Base-by-base conservation (phyloP, 2,329 filamentous ascomycete species). In the Chaetomiaceae sp. region DNA sequence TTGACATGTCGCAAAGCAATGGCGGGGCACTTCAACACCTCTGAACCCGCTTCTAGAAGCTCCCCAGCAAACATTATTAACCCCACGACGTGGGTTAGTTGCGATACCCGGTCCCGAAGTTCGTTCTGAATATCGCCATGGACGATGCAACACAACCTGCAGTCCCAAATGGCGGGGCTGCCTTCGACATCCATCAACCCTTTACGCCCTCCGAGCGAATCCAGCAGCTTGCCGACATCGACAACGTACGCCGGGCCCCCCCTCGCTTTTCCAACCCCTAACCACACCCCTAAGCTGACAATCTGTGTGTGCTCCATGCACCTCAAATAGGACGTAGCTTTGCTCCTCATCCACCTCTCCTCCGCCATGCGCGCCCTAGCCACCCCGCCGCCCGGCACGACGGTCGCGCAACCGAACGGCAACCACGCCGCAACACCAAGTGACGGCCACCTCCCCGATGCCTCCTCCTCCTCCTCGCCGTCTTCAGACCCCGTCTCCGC, bases 131-230 rank as follows among this genome's bases (percentile, higher is more conserved):
- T 11, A 29, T 4, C 44, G 49, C 18, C 39, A 57, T 56, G 53
- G 36, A 51, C 39, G 27, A 32, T 38, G 15, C 18, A 22, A 10
- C 38, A 26, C 48, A 42, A 27, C 24, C 45, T 12, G 29, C 35
- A 15, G 19, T 10, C 30, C 17, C 10, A 20, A 43, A 45, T 18
- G 42, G 30, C 44, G 33, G 19, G 6, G 41, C 20, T 24, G 17
- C 35, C 37, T 34, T 49, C 22, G 54, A 60, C 34, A 45, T 60
- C 24, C 69, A 73, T 35, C 61, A 72, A 27, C 73, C 75, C n/a
- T 85, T 90, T 55, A 85, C 81, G 9, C 76, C 84, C 27, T 77
- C 84, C 33, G 85, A 94, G 62, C 86, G 86, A 54, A 88, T 95
- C 54, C 74, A 83, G 47, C 87, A 94, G 59, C 78, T 95, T 46